Percentiles rank a stretch among this genome's conserved stretches.
phyloP scores from a whole-genome alignment of 1,139 yeast species.

The Suhomyces choctaworum region DNA sequence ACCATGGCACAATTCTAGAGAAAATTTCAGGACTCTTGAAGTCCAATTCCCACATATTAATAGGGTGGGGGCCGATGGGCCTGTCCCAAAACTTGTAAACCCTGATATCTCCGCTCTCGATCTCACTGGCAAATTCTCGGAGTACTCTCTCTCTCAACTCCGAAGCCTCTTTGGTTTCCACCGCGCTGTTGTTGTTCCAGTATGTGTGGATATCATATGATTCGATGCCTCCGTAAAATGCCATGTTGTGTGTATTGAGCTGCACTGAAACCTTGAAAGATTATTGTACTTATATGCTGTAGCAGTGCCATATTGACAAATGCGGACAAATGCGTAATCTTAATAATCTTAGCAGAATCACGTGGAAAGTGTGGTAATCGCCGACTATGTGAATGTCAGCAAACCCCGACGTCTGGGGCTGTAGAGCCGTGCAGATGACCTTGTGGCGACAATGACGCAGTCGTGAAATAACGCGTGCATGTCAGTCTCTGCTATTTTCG shows the following conservation, averaged over 20 bases:
- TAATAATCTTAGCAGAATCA: too few species aligned
- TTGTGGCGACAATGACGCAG: too few species aligned
- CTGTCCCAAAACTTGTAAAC: constrained; percentile 49
- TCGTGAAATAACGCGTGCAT: too few species aligned
- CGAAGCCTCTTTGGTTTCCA: constrained; percentile 37
- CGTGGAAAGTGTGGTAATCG: too few species aligned
- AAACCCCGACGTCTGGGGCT: too few species aligned
- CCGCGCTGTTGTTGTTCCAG: constrained; percentile 41
- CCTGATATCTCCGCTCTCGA: constrained; percentile 43
- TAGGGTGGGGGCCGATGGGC: constrained; percentile 61
- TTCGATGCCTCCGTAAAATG: constrained; percentile 33
- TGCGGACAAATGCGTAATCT: too few species aligned
- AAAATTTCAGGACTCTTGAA: constrained; percentile 35
- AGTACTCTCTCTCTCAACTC: constrained; percentile 43
- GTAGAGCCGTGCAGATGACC: too few species aligned
- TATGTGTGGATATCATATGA: constrained; percentile 60
- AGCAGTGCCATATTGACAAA: too few species aligned
- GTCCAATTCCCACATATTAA: constrained; percentile 46
- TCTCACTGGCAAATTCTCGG: constrained; percentile 46
- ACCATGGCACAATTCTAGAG: constrained; percentile 29
- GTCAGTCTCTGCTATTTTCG: too few species aligned
- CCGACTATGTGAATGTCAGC: too few species aligned
- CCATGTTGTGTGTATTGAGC: constrained; percentile 9
- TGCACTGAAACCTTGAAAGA: too few species aligned
- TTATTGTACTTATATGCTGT: too few species aligned